Percentiles rank a stretch among this genome's conserved stretches.
Conservation (phyloP, 1,284 basidiomycete species). For the Ustilago shanxiensis region DNA sequence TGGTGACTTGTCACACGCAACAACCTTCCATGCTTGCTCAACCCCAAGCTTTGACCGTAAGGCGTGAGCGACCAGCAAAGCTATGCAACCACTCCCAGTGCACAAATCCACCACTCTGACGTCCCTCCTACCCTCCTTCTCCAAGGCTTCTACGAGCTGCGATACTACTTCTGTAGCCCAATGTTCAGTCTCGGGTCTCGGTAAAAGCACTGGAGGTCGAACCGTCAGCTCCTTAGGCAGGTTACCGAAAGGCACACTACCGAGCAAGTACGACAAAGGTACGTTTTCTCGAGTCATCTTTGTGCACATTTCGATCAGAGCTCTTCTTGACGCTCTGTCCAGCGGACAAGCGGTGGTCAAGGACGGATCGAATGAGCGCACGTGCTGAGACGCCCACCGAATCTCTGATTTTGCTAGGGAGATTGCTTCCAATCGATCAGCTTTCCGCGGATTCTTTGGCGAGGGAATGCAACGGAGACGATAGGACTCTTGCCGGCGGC, state of each 20-base stretch:
- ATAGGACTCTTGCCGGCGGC: constrained; percentile 32
- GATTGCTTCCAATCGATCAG: constrained; percentile 26
- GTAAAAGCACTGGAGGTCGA: constrained; percentile 31
- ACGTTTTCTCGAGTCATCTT: constrained; percentile 33
- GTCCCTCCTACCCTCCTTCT: neutral
- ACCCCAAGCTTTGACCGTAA: constrained; percentile 14
- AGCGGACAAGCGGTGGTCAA: neutral
- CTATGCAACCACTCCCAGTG: constrained; percentile 42
- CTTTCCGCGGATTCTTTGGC: constrained; percentile 7
- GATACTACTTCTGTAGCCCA: constrained; percentile 33
- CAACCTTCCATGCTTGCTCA: constrained; percentile 18
- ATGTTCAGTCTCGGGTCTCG: constrained; percentile 44
- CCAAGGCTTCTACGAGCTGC: neutral
- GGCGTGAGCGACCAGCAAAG: constrained; percentile 35
- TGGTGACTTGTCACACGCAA: constrained; percentile 37
- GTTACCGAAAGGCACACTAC: constrained; percentile 32
- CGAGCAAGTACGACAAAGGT: constrained; percentile 40
- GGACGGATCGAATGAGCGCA: constrained; percentile 7
- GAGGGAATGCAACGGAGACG: constrained; percentile 13
- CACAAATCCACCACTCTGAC: constrained; percentile 36
- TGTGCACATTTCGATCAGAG: constrained; percentile 19
- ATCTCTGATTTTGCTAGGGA: constrained; percentile 36
- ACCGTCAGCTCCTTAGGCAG: constrained; percentile 32
- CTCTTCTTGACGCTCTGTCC: constrained; percentile 16
- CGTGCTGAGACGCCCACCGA: constrained; percentile 39